phyloP scores from a whole-genome alignment of 1,284 basidiomycete species.

The Phenoliferia sp. region DNA sequence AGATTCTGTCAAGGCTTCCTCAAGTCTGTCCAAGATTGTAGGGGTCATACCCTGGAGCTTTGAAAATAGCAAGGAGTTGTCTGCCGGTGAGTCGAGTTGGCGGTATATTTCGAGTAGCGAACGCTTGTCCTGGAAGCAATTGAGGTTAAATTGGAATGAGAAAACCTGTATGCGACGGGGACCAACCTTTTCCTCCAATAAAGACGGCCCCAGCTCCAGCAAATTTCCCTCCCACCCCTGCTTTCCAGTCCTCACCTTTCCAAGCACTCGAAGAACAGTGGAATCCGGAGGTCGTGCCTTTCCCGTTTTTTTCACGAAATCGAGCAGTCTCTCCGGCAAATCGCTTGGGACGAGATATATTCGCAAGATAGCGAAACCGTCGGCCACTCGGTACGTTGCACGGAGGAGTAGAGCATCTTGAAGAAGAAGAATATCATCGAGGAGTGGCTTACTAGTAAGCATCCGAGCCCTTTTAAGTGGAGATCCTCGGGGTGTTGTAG shows the following conservation, averaged over 20 bases:
- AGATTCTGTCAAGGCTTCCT: constrained; percentile 4
- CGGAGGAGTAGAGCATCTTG: not conserved
- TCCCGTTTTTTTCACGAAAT: not conserved
- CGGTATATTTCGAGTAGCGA: constrained; percentile 34
- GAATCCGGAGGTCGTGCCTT: not conserved
- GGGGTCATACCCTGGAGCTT: not conserved
- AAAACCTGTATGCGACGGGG: not conserved
- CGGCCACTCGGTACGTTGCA: not conserved
- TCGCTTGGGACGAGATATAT: constrained; percentile 27
- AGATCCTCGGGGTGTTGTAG: not conserved
- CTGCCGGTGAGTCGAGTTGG: not conserved
- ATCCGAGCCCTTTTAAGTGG: not conserved
- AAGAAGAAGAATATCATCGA: constrained; percentile 11
- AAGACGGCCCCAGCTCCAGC: not conserved
- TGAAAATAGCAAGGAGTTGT: not conserved
- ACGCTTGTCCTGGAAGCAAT: constrained; percentile 19
- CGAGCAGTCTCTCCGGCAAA: not conserved
- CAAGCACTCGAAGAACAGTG: constrained; percentile 2
- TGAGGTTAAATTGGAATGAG: too few relatives aligned
- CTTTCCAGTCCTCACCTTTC: not conserved
- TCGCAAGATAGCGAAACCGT: constrained; percentile 1
- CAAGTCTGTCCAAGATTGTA: constrained; percentile 16
- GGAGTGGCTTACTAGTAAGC: not conserved
- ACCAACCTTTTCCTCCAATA: constrained; percentile 13
- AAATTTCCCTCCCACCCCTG: constrained; percentile 5